phyloP scores from a whole-genome alignment of 2,329 filamentous ascomycete genomes.

The Aquanectria penicillioides region DNA sequence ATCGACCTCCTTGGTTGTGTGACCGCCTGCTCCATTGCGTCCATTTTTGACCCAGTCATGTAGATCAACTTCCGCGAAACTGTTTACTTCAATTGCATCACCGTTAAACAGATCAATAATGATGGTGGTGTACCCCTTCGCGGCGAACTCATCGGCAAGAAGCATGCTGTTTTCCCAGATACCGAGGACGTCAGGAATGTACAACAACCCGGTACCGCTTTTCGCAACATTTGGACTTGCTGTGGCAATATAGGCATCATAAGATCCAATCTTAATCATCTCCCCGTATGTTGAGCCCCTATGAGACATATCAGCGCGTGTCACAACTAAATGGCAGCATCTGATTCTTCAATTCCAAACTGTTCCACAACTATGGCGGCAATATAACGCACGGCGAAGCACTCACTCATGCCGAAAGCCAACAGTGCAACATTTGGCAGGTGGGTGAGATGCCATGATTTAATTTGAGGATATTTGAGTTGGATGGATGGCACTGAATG shows the following conservation, averaged over 20 bases:
- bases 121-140: slow-evolving; percentile 45
- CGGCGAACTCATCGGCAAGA: slow-evolving; percentile 50
- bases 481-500: too few species aligned
- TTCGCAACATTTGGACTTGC: not conserved
- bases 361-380: too few species aligned
- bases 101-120: slow-evolving; percentile 47
- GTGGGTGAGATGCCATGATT: slow-evolving; percentile 11
- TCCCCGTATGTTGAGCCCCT: slow-evolving; percentile 2
- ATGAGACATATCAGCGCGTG: not conserved
- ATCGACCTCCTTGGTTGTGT: slow-evolving; percentile 41
- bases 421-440: slow-evolving; percentile 13
- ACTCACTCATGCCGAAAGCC: slow-evolving; percentile 15
- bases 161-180: slow-evolving; percentile 56
- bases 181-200: slow-evolving; percentile 59
- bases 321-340: not conserved
- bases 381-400: not conserved
- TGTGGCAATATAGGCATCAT: slow-evolving; percentile 11
- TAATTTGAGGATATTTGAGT: not conserved
- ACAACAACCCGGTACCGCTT: slow-evolving; percentile 52
- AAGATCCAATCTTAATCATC: slow-evolving; percentile 3
- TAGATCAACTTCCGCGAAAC: slow-evolving; percentile 37
- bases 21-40: slow-evolving; percentile 55
- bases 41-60: slow-evolving; percentile 49
- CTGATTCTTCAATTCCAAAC: not conserved
- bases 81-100: slow-evolving; percentile 58